phyloP scores from a whole-genome alignment of 2,329 filamentous ascomycete species.

The Dactylellina haptotyla region DNA sequence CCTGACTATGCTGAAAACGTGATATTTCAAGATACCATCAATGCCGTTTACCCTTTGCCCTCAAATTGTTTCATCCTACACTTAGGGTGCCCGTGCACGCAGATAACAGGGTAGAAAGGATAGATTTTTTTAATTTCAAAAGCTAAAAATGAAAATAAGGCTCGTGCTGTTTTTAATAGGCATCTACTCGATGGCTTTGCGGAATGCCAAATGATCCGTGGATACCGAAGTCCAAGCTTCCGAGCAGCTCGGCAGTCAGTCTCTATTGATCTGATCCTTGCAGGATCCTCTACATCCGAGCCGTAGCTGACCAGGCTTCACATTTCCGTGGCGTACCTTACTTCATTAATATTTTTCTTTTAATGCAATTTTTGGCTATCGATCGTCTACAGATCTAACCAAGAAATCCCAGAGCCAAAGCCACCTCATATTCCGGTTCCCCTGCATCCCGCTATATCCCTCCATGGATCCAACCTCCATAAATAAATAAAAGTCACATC shows the following conservation, averaged over 20 bases:
- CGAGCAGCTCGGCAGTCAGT: background rate
- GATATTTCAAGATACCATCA: no score
- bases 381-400: background rate
- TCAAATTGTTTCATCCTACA: no score
- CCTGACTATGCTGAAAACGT: no score
- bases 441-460: background rate
- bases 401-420: background rate
- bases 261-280: background rate
- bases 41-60: no score
- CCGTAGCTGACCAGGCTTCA: background rate
- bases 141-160: no score
- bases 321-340: background rate
- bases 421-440: background rate
- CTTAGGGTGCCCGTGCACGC: no score
- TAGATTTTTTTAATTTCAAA: no score
- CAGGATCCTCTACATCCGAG: background rate
- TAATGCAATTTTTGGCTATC: background rate
- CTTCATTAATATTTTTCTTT: background rate
- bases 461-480: background rate
- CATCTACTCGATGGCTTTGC: no score
- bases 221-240: background rate
- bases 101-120: no score
- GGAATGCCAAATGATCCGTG: no score
- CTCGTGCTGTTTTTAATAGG: no score
- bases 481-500: background rate